phyloP scores from a whole-genome alignment of 2,329 filamentous ascomycete species.

The Aspergillus hortae region DNA sequence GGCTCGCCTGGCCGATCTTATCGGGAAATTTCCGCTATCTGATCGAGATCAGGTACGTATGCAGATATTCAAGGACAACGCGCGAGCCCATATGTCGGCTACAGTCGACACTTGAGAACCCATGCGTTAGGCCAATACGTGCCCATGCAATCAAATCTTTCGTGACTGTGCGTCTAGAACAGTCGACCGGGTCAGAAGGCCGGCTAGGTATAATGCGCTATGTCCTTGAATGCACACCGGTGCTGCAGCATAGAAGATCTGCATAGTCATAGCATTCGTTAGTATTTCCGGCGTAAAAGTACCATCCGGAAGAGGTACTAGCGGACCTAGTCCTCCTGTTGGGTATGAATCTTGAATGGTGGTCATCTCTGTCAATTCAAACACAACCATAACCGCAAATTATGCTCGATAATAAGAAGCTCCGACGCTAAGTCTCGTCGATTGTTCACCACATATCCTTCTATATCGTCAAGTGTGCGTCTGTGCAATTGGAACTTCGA shows the following conservation, averaged over 20 bases:
- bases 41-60: not conserved
- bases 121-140: not conserved
- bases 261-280: no score
- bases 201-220: not conserved
- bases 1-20: not conserved
- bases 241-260: no score
- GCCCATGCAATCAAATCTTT: not conserved
- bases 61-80: not conserved
- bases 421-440: no score
- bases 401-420: no score
- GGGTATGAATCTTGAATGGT: no score
- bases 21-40: not conserved
- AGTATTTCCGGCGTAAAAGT: no score
- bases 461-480: conserved; percentile 9
- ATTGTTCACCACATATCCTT: no score
- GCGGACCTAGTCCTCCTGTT: no score
- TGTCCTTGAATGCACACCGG: not conserved
- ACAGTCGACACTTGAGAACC: not conserved
- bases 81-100: not conserved
- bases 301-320: no score
- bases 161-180: not conserved
- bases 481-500: conserved; percentile 28
- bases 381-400: no score
- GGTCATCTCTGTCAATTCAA: no score
- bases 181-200: not conserved